Conservation (phyloP, 192 early-diverging fungal species). For the Backusella sp. region DNA sequence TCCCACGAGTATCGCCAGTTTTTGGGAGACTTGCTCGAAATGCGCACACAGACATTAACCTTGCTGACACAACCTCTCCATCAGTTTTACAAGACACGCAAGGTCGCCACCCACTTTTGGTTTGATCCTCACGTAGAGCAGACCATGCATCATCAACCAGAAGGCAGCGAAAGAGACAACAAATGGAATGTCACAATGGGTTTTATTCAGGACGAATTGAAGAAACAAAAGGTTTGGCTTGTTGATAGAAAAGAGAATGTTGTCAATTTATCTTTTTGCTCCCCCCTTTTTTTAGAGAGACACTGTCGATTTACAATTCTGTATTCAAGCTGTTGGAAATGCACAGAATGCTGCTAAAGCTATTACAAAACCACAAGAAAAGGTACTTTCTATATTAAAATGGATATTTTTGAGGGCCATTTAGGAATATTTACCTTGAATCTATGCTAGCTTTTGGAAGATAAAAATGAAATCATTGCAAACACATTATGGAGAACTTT, state of each 20-base stretch:
- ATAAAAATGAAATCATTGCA: slow-evolving; percentile 42
- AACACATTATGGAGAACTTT: slow-evolving; percentile 42
- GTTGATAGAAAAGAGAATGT: background rate
- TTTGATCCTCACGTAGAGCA: slow-evolving; percentile 58
- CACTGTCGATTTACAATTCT: slow-evolving; percentile 41
- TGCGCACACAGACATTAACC: slow-evolving; percentile 58
- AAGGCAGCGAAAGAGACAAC: slow-evolving; percentile 34
- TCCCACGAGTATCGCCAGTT: slow-evolving; percentile 69
- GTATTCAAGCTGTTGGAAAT: slow-evolving; percentile 32
- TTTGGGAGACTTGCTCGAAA: slow-evolving; percentile 55
- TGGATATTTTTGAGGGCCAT: background rate
- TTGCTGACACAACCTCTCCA: slow-evolving; percentile 59
- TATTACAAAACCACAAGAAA: slow-evolving; percentile 23
- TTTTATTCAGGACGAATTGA: slow-evolving; percentile 37
- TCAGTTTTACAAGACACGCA: slow-evolving; percentile 64
- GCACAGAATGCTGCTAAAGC: slow-evolving; percentile 37
- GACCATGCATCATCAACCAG: slow-evolving; percentile 57
- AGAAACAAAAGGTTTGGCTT: slow-evolving; percentile 29
- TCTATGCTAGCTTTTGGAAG: slow-evolving; percentile 24
- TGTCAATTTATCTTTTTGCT: background rate
- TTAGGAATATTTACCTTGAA: background rate
- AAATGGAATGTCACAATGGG: slow-evolving; percentile 27
- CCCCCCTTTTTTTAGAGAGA: slow-evolving; percentile 21
- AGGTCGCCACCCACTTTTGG: slow-evolving; percentile 61
- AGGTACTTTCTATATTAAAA: background rate